Evolutionary conservation across 1,284 basidiomycete genomes (phyloP), one percentile per base, ranked within the genome.

Genomic region (Heterobasidion occidentale): DNA sequence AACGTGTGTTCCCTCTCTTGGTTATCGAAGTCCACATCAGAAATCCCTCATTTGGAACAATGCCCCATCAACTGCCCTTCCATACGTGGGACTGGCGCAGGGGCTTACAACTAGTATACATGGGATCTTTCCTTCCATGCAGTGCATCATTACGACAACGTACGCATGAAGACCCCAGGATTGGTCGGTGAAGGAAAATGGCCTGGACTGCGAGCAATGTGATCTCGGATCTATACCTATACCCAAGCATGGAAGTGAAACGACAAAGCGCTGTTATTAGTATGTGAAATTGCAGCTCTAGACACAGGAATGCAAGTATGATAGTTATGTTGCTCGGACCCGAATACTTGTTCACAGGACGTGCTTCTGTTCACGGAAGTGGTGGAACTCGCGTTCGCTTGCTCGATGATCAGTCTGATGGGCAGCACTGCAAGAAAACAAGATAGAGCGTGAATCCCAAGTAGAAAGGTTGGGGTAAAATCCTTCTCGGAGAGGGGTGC

Each of bases 1-100:
- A 45, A 46, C 14, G 15, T 42, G 17, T 17, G 20, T 15, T 52
- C 44, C 51, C 51, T 44, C 42, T 12, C 44, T 52, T 19, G 42
- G 51, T 42, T 44, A 34, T 19, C 36, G 52, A 53, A 53, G 45
- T 46, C n/a, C 52, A 34, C 52, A 53, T 53, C 52, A 53, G 52
- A 53, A 53, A 15, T 11, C 36, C 38, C 38, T 42, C 38, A 42
- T 42, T 42, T 42, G 38, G 38, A 6, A 42, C 38, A n/a, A 42
- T 11, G 12, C 12, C 12, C 12, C n/a, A 42, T 42, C 38, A 42
- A 12, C 38, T 12, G 7, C 38, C n/a, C 38, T 36, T 51, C 33
- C 9, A 52, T 35, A 36, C 34, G 51, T 52, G 51, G 34, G 51
- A 52, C 36, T 38, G 34, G 19, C 51, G 38, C 19, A 33, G 17